A percentile compares a stretch with the other conserved stretches of the same genome.
Evolutionary conservation across 371 early-diverging fungal species (phyloP).

Genomic region (Apophysomyces sp.): DNA sequence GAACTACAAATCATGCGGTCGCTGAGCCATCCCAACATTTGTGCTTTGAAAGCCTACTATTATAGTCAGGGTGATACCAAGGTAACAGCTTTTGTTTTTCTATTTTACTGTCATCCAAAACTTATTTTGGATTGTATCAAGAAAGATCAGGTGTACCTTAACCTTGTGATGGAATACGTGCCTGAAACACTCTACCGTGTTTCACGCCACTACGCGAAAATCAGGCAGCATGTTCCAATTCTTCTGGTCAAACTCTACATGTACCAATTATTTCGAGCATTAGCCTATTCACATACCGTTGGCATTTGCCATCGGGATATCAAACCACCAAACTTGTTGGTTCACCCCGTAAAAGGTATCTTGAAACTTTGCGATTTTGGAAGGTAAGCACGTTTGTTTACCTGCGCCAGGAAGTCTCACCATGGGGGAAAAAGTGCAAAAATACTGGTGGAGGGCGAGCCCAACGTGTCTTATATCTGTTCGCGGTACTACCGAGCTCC

Average conservation of each 20-base stretch:
- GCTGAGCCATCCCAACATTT: slow-evolving; percentile 84
- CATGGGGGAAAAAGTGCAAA: no score
- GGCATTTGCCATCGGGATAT: slow-evolving; percentile 93
- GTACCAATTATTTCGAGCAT: slow-evolving; percentile 86
- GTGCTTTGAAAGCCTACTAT: slow-evolving; percentile 77
- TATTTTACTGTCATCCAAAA: not conserved
- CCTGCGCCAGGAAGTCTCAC: slow-evolving; percentile 88
- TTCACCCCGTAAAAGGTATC: slow-evolving; percentile 77
- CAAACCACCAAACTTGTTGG: slow-evolving; percentile 90
- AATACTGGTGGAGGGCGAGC: no score
- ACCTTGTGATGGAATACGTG: slow-evolving; percentile 82
- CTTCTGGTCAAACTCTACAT: slow-evolving; percentile 84
- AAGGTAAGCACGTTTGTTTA: no score
- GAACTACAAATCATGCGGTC: slow-evolving; percentile 90
- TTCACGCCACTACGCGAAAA: slow-evolving; percentile 76
- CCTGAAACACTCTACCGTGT: slow-evolving; percentile 89
- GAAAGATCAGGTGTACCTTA: slow-evolving; percentile 84
- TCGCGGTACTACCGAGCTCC: slow-evolving; percentile 98
- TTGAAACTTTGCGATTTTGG: slow-evolving; percentile 97
- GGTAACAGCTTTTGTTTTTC: slow-evolving; percentile 3
- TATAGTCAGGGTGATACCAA: slow-evolving; percentile 69
- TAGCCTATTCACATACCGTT: slow-evolving; percentile 89
- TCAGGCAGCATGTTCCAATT: slow-evolving; percentile 92
- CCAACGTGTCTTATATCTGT: no score
- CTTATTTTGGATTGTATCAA: not conserved